A percentile compares a stretch with the other conserved stretches of the same genome.
Evolutionary conservation across 2,329 filamentous ascomycete genomes (phyloP).

Genomic region (Diplocarpon rosae): DNA sequence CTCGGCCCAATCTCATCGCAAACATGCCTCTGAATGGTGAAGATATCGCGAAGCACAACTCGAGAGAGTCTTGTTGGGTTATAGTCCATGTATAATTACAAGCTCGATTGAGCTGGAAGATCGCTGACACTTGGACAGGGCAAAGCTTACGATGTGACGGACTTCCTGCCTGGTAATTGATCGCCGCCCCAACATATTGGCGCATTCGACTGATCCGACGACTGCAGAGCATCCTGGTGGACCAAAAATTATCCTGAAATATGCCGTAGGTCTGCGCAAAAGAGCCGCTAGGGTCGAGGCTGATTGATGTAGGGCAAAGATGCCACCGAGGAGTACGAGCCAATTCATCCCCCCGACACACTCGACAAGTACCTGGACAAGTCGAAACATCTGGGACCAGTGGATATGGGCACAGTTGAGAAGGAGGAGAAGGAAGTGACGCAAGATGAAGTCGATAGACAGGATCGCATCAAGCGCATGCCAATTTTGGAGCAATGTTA

Average conservation of each 20-base stretch:
- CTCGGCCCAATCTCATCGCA: neutral
- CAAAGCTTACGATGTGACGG: conserved; percentile 81
- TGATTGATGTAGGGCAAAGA: conserved; percentile 56
- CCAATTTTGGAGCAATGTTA: conserved; percentile 79
- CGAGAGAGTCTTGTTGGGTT: conserved; percentile 79
- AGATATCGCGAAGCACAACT: conserved; percentile 63
- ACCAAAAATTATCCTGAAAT: conserved; percentile 89
- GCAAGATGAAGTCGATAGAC: conserved; percentile 63
- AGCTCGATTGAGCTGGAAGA: conserved; percentile 6
- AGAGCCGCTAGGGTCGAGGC: neutral
- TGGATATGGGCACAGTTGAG: conserved; percentile 75
- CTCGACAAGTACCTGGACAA: conserved; percentile 73
- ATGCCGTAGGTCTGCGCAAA: conserved; percentile 45
- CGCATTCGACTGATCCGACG: conserved; percentile 1
- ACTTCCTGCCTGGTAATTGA: conserved; percentile 60
- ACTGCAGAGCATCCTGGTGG: conserved; percentile 71
- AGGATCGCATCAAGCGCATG: conserved; percentile 64
- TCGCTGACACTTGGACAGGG: conserved; percentile 35
- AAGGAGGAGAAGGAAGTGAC: conserved; percentile 53
- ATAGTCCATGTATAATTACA: conserved; percentile 57
- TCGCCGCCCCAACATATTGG: neutral
- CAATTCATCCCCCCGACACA: conserved; percentile 81
- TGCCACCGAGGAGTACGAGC: conserved; percentile 83
- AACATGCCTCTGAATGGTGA: conserved; percentile 36
- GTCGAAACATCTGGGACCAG: conserved; percentile 78